Conservation (phyloP, 2,329 filamentous ascomycete genomes). For the Alternaria viburni region DNA sequence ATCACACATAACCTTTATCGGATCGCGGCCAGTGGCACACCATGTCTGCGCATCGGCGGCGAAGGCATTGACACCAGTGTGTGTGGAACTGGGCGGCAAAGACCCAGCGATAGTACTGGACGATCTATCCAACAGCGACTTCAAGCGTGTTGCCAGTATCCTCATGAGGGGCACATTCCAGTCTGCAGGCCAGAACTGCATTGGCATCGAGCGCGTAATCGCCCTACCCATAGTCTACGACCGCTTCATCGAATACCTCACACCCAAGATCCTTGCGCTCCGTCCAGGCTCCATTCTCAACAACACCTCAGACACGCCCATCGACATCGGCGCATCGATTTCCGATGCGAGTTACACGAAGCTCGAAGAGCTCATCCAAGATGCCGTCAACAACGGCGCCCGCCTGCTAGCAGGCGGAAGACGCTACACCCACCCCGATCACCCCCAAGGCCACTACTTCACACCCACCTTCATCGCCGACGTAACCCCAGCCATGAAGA, state of each 20-base stretch:
- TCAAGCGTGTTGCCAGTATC: slow-evolving; percentile 77
- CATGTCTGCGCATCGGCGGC: slow-evolving; percentile 87
- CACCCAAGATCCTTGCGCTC: slow-evolving; percentile 74
- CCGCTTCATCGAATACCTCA: slow-evolving; percentile 71
- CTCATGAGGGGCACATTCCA: slow-evolving; percentile 94
- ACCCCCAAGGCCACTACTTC: slow-evolving; percentile 89
- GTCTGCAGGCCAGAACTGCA: slow-evolving; percentile 94
- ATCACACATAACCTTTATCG: slow-evolving; percentile 94
- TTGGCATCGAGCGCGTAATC: slow-evolving; percentile 93
- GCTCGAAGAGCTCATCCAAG: slow-evolving; percentile 76
- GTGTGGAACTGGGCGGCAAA: slow-evolving; percentile 93
- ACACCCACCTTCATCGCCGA: slow-evolving; percentile 87
- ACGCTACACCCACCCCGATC: slow-evolving; percentile 71
- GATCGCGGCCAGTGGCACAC: slow-evolving; percentile 84
- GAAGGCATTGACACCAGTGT: slow-evolving; percentile 82
- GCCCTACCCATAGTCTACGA: slow-evolving; percentile 79
- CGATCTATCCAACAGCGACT: slow-evolving; percentile 67
- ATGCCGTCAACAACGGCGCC: slow-evolving; percentile 80
- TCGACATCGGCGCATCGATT: slow-evolving; percentile 90
- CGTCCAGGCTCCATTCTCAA: slow-evolving; percentile 75
- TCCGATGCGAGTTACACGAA: slow-evolving; percentile 76
- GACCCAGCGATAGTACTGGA: slow-evolving; percentile 91
- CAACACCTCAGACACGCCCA: slow-evolving; percentile 49
- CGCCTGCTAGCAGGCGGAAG: slow-evolving; percentile 80
- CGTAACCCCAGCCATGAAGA: slow-evolving; percentile 82